These are phyloP conservation scores for Aureobasidium uvarum DNA, from an alignment of 2,329 filamentous ascomycete genomes.

Conservation along the genomic window DNA sequence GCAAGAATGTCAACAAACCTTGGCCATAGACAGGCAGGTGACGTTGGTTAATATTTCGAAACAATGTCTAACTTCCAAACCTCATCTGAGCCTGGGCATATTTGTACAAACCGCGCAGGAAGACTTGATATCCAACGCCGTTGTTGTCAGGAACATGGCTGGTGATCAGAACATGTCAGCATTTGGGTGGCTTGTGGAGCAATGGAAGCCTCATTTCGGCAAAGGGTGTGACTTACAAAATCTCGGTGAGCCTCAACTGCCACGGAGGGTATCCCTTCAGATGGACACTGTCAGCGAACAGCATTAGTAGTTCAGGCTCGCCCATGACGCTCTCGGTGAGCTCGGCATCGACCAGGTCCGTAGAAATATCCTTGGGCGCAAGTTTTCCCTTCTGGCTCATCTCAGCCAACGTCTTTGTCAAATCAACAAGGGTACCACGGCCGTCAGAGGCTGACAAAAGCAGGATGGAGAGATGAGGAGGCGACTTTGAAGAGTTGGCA, in stretches of 20 bases:
- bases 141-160: constrained; percentile 65
- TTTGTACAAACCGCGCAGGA: constrained; percentile 77
- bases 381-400: constrained; percentile 93
- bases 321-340: constrained; percentile 73
- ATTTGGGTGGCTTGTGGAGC: constrained; percentile 4
- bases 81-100: constrained; percentile 88
- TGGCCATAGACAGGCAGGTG: constrained; percentile 4
- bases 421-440: constrained; percentile 87
- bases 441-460: constrained; percentile 87
- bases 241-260: constrained; percentile 93
- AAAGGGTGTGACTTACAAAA: constrained; percentile 60
- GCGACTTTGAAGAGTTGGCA: constrained; percentile 31
- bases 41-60: constrained; percentile 2
- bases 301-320: constrained; percentile 84
- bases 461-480: constrained; percentile 60
- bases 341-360: constrained; percentile 85
- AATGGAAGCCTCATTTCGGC: constrained; percentile 12
- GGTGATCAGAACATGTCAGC: constrained; percentile 24
- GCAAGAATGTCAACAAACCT: constrained; percentile 5
- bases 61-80: constrained; percentile 58
- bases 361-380: constrained; percentile 73
- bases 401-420: constrained; percentile 89
- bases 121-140: constrained; percentile 90
- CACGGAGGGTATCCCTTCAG: constrained; percentile 92
- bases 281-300: constrained; percentile 81